Conservation (phyloP, 441 rosid genomes). For the Adansonia madagascariensis region DNA sequence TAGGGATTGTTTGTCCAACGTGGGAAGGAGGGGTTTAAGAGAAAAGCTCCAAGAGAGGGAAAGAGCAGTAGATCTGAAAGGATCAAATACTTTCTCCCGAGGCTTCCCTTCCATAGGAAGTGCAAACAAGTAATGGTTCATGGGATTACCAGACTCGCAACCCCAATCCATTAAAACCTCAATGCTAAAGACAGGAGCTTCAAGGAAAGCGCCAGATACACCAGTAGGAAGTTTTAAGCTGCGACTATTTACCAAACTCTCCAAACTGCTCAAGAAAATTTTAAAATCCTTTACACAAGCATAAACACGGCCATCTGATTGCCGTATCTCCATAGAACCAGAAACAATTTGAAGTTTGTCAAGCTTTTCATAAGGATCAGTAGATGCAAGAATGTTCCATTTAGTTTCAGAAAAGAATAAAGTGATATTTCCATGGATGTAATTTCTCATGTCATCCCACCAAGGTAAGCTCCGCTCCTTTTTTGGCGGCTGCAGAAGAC, state of each 20-base stretch:
- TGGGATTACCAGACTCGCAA: slow-evolving; percentile 84
- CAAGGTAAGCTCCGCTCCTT: slow-evolving; percentile 95
- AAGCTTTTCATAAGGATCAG: slow-evolving; percentile 95
- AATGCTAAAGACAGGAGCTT: slow-evolving; percentile 73
- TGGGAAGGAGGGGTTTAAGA: slow-evolving; percentile 58
- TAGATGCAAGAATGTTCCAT: slow-evolving; percentile 82
- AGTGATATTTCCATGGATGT: slow-evolving; percentile 76
- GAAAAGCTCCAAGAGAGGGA: slow-evolving; percentile 87
- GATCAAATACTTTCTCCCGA: slow-evolving; percentile 86
- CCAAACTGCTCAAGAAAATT: slow-evolving; percentile 84
- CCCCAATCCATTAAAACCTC: slow-evolving; percentile 97
- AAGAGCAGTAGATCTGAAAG: slow-evolving; percentile 94
- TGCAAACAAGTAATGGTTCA: slow-evolving; percentile 92
- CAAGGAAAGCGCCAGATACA: slow-evolving; percentile 65
- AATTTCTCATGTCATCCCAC: slow-evolving; percentile 99
- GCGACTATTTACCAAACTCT: slow-evolving; percentile 71
- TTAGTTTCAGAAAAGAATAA: slow-evolving; percentile 71
- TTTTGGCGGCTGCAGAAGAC: slow-evolving; percentile 59
- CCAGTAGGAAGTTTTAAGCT: slow-evolving; percentile 65
- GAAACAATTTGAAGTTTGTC: slow-evolving; percentile 80
- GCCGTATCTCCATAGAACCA: slow-evolving; percentile 80
- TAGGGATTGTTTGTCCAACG: slow-evolving; percentile 41
- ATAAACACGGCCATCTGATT: slow-evolving; percentile 87
- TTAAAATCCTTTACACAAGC: slow-evolving; percentile 75
- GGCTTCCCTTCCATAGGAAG: slow-evolving; percentile 84